Evolutionary conservation across 805 yeast species (phyloP).

Genomic region (Yarrowia hollandica): DNA sequence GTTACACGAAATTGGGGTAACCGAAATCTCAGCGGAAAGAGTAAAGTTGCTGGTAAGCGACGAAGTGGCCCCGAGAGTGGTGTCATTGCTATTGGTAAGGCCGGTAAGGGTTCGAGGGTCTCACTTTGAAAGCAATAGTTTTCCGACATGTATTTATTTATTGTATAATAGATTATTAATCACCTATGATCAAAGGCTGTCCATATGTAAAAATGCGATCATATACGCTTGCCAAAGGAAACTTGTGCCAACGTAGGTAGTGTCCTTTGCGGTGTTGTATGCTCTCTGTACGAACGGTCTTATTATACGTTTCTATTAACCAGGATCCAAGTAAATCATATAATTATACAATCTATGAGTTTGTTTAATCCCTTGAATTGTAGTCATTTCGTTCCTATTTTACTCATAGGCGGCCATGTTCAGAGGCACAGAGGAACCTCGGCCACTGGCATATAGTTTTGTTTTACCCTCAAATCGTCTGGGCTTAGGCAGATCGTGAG

Average conservation of each 20-base stretch:
- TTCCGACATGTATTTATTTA: conserved; percentile 2
- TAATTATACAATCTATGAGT: conserved; percentile 8
- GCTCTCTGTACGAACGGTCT: too few species aligned
- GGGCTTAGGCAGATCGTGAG: conserved; percentile 79
- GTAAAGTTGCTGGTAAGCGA: conserved; percentile 5
- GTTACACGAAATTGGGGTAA: conserved; percentile 25
- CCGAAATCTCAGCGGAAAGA: conserved; percentile 17
- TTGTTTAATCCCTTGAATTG: too few species aligned
- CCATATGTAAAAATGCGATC: too few species aligned
- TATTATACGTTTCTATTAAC: too few species aligned
- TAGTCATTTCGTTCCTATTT: too few species aligned
- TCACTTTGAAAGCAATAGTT: not conserved
- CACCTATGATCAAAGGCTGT: too few species aligned
- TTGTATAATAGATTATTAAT: conserved; percentile 10
- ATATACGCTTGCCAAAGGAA: too few species aligned
- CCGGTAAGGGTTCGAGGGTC: conserved; percentile 17
- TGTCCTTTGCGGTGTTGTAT: too few species aligned
- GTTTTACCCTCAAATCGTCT: conserved; percentile 67
- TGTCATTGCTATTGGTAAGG: not conserved
- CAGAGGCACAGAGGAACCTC: conserved; percentile 89
- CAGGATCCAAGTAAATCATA: too few species aligned
- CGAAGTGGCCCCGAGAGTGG: conserved; percentile 12
- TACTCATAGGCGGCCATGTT: conserved; percentile 50
- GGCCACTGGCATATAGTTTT: conserved; percentile 90
- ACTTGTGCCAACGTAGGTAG: too few species aligned